Evolutionary conservation across 108 stramenopile genomes (phyloP).

Genomic region (Cyclotella cryptica): DNA sequence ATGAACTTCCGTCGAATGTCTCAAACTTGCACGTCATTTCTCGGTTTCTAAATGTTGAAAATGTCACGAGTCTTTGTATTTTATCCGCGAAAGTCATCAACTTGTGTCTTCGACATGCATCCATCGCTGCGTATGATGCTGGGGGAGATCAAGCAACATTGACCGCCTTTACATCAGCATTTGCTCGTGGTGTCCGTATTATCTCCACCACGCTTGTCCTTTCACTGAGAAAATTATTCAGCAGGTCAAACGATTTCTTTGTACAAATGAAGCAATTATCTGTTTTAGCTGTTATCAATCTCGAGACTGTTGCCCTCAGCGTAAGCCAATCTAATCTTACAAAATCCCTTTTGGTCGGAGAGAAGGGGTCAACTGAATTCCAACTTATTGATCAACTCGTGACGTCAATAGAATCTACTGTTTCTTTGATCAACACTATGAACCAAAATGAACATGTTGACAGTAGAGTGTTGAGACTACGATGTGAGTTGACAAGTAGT

Average conservation of each 20-base stretch:
- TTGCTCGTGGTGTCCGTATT: constrained; percentile 12
- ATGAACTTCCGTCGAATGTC: constrained; percentile 8
- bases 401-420: constrained; percentile 10
- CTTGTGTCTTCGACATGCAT: constrained; percentile 38
- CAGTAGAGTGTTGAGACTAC: constrained; percentile 25
- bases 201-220: constrained; percentile 15
- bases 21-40: constrained; percentile 50
- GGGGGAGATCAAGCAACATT: constrained; percentile 4
- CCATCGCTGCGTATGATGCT: neutral
- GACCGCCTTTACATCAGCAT: constrained; percentile 25
- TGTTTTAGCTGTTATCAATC: constrained; percentile 15
- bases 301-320: constrained; percentile 38
- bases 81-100: constrained; percentile 49
- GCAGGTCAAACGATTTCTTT: constrained; percentile 2
- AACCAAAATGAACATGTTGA: constrained; percentile 23
- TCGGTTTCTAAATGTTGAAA: constrained; percentile 24
- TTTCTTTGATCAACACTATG: constrained; percentile 8
- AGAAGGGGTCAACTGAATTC: constrained; percentile 24
- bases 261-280: constrained; percentile 13
- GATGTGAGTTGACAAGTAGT: constrained; percentile 32
- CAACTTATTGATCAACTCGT: constrained; percentile 36
- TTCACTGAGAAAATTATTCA: constrained; percentile 15
- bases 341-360: constrained; percentile 22
- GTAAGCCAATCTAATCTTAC: constrained; percentile 43
- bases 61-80: constrained; percentile 14